phyloP scores from a whole-genome alignment of 2,329 filamentous ascomycete genomes.

The Pezicula carpinea region DNA sequence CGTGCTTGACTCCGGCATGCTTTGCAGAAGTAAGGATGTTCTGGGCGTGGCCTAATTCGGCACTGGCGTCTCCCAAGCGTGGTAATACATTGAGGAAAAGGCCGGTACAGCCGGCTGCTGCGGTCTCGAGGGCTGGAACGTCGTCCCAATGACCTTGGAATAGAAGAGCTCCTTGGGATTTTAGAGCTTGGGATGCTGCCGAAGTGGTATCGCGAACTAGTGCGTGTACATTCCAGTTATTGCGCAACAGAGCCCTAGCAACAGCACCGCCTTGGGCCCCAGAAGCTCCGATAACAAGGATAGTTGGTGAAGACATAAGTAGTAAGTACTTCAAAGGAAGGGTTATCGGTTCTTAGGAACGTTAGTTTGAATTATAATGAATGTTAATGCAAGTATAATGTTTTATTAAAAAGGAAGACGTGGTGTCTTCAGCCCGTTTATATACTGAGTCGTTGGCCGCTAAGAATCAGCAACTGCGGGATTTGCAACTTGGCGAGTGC shows the following conservation, averaged over 20 bases:
- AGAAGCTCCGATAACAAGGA: constrained; percentile 31
- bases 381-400: too few relatives aligned
- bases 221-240: constrained; percentile 31
- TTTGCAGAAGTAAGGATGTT: constrained; percentile 3
- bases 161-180: constrained; percentile 25
- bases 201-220: constrained; percentile 54
- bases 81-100: constrained; percentile 1
- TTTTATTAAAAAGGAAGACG: too few relatives aligned
- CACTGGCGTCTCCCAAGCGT: not conserved
- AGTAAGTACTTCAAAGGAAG: constrained; percentile 23
- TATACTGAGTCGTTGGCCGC: too few relatives aligned
- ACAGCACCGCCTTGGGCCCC: constrained; percentile 32
- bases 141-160: constrained; percentile 29
- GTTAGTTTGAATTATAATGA: not conserved
- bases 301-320: constrained; percentile 30
- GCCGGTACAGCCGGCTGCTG: not conserved
- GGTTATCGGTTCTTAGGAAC: constrained; percentile 9
- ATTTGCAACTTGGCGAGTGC: too few relatives aligned
- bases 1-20: not conserved
- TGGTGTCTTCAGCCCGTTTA: too few relatives aligned
- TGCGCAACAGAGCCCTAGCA: constrained; percentile 31
- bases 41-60: not conserved
- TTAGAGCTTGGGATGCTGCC: constrained; percentile 38
- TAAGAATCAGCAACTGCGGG: too few relatives aligned
- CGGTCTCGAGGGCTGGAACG: constrained; percentile 17